Evolutionary conservation across 192 early-diverging fungal species (phyloP).

Genomic region (Gonapodya prolifera): DNA sequence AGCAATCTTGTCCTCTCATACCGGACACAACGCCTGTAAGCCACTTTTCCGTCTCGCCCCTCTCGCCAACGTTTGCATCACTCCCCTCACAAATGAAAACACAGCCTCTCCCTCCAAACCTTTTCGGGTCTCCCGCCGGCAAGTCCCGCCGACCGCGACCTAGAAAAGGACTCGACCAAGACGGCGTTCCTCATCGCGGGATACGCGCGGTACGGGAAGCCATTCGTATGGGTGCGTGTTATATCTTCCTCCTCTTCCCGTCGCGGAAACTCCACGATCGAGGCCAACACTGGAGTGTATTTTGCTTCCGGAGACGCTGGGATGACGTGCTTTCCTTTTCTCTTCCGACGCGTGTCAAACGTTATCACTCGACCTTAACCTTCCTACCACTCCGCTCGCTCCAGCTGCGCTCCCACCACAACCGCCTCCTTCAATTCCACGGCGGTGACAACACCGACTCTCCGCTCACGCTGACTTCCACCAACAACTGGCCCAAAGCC

Average conservation of each 20-base stretch:
- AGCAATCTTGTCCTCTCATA: neutral
- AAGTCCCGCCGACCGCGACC: slow-evolving; percentile 6
- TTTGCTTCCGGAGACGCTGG: too few species aligned
- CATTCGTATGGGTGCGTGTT: slow-evolving; percentile 60
- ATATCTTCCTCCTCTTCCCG: too few species aligned
- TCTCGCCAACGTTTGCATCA: too few species aligned
- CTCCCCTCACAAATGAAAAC: too few species aligned
- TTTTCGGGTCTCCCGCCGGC: neutral
- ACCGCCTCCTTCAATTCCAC: neutral
- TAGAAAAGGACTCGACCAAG: slow-evolving; percentile 27
- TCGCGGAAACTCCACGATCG: too few species aligned
- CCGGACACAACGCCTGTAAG: neutral
- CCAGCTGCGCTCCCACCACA: neutral
- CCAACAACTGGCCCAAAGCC: slow-evolving; percentile 46
- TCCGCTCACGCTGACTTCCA: slow-evolving; percentile 46
- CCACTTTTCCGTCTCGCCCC: too few species aligned
- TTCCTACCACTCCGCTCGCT: neutral
- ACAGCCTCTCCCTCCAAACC: neutral
- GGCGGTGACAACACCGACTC: slow-evolving; percentile 22
- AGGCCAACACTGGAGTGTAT: too few species aligned
- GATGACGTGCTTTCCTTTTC: neutral
- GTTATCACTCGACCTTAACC: too few species aligned
- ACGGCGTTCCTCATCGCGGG: slow-evolving; percentile 54
- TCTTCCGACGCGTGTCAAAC: neutral
- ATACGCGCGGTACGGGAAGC: slow-evolving; percentile 55